These are phyloP conservation scores for Dispira parvispora DNA, from an alignment of 192 early-diverging fungal species.

Conservation along the genomic window DNA sequence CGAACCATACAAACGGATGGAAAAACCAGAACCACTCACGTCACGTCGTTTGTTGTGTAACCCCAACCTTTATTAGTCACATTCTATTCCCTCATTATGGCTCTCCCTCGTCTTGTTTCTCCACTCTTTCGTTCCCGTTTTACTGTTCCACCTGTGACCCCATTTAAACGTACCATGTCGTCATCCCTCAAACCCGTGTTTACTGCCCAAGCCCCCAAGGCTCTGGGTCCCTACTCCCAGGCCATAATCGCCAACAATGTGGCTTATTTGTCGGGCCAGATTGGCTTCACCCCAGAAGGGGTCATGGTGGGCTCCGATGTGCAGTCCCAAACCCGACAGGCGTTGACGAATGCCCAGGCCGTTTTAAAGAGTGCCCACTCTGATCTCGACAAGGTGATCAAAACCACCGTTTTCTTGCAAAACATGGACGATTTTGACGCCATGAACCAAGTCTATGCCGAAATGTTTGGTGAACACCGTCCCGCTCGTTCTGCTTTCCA, in stretches of 20 bases:
- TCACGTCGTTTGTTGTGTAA: too few relatives aligned
- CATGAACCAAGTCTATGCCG: slow-evolving; percentile 82
- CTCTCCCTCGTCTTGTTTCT: too few relatives aligned
- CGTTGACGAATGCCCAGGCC: slow-evolving; percentile 64
- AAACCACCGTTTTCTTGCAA: slow-evolving; percentile 92
- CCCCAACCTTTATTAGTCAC: too few relatives aligned
- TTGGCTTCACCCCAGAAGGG: slow-evolving; percentile 55
- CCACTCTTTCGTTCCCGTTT: too few relatives aligned
- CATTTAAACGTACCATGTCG: too few relatives aligned
- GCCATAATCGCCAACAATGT: slow-evolving; percentile 72
- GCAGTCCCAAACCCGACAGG: slow-evolving; percentile 54
- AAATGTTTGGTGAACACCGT: slow-evolving; percentile 44
- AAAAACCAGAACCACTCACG: too few relatives aligned
- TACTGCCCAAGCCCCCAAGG: slow-evolving; percentile 45
- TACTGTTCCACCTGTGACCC: too few relatives aligned
- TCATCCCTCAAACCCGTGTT: slow-evolving; percentile 21
- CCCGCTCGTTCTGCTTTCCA: slow-evolving; percentile 71
- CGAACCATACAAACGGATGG: too few relatives aligned
- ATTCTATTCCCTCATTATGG: too few relatives aligned
- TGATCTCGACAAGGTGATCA: slow-evolving; percentile 68
- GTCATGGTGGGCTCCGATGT: slow-evolving; percentile 54
- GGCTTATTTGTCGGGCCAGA: slow-evolving; percentile 66
- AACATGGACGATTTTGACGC: slow-evolving; percentile 76
- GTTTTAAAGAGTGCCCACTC: slow-evolving; percentile 71
- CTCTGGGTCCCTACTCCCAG: slow-evolving; percentile 65